phyloP scores from a whole-genome alignment of 805 yeast species.

The Myxozyma melibiosi region DNA sequence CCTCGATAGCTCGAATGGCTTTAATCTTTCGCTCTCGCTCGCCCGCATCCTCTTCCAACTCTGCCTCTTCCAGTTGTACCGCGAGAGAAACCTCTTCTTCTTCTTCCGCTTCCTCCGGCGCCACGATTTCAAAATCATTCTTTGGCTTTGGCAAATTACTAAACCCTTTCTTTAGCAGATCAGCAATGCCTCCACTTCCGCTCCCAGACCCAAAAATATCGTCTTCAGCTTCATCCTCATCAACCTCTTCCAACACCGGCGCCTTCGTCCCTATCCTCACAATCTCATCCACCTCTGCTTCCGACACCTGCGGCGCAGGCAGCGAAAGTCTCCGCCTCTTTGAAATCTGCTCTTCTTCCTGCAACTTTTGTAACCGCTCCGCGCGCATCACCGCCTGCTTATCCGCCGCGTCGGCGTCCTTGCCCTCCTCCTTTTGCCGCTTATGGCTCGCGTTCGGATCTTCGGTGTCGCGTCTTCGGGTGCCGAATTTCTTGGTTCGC shows the following conservation, averaged over 20 bases:
- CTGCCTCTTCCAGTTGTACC: slow-evolving; percentile 28
- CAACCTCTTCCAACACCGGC: slow-evolving; percentile 29
- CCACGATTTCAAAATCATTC: slow-evolving; percentile 46
- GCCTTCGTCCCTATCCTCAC: slow-evolving; percentile 37
- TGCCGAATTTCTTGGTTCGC: slow-evolving; percentile 30
- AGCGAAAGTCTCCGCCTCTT: slow-evolving; percentile 47
- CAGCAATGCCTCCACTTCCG: slow-evolving; percentile 9
- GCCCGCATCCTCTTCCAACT: slow-evolving; percentile 37
- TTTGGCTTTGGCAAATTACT: slow-evolving; percentile 46
- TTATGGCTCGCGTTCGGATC: slow-evolving; percentile 34
- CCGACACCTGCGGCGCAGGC: slow-evolving; percentile 44
- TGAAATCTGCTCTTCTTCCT: slow-evolving; percentile 39
- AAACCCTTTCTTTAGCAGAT: slow-evolving; percentile 22
- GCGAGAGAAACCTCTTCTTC: slow-evolving; percentile 25
- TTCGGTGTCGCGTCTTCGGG: slow-evolving; percentile 29
- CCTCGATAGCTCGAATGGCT: slow-evolving; percentile 30
- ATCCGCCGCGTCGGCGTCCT: slow-evolving; percentile 35
- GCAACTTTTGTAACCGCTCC: slow-evolving; percentile 39
- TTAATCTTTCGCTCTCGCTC: slow-evolving; percentile 39
- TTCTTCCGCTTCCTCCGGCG: slow-evolving; percentile 39
- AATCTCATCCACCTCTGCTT: slow-evolving; percentile 40
- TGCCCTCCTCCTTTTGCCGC: slow-evolving; percentile 14
- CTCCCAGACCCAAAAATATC: slow-evolving; percentile 43
- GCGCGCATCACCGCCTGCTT: slow-evolving; percentile 35
- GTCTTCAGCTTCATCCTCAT: slow-evolving; percentile 39